These are phyloP conservation scores for Leccinum disarticulatum DNA, from an alignment of 768 basidiomycete genomes.

Conservation along the genomic window DNA sequence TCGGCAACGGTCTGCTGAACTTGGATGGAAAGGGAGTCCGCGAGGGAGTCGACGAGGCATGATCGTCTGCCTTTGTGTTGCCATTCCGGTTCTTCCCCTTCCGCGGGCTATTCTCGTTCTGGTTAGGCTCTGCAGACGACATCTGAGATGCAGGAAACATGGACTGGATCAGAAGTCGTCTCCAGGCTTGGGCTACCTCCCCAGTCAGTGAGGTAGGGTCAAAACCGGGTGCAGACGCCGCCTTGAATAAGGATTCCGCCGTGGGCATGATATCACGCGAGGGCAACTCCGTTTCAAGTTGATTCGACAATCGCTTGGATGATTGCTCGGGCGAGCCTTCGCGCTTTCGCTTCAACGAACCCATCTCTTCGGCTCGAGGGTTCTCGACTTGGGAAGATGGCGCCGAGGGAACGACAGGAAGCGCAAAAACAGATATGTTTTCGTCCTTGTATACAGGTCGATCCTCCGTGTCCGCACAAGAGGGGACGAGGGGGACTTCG, in stretches of 20 bases:
- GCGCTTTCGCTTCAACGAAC: slow-evolving; percentile 44
- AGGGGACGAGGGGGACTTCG: slow-evolving; percentile 39
- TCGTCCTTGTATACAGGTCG: slow-evolving; percentile 58
- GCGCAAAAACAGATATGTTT: slow-evolving; percentile 62
- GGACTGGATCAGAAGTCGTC: slow-evolving; percentile 46
- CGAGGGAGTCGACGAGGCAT: slow-evolving; percentile 1
- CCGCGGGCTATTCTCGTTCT: slow-evolving; percentile 14
- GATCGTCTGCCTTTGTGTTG: background rate
- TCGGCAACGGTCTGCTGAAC: slow-evolving; percentile 20
- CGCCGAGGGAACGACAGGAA: slow-evolving; percentile 44
- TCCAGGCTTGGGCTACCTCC: slow-evolving; percentile 54
- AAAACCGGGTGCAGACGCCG: slow-evolving; percentile 28
- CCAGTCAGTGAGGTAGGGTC: slow-evolving; percentile 37
- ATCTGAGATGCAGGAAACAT: slow-evolving; percentile 57
- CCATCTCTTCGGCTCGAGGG: background rate
- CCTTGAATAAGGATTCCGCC: slow-evolving; percentile 19
- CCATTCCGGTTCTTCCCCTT: slow-evolving; percentile 9
- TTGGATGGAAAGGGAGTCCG: slow-evolving; percentile 19
- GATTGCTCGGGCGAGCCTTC: slow-evolving; percentile 37
- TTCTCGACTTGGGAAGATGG: background rate
- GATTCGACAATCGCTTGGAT: slow-evolving; percentile 34
- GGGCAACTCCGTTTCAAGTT: background rate
- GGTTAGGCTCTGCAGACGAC: slow-evolving; percentile 11
- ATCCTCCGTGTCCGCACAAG: slow-evolving; percentile 24
- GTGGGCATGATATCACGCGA: background rate